phyloP scores from a whole-genome alignment of 805 yeast species.

The Hanseniaspora occidentalis region DNA sequence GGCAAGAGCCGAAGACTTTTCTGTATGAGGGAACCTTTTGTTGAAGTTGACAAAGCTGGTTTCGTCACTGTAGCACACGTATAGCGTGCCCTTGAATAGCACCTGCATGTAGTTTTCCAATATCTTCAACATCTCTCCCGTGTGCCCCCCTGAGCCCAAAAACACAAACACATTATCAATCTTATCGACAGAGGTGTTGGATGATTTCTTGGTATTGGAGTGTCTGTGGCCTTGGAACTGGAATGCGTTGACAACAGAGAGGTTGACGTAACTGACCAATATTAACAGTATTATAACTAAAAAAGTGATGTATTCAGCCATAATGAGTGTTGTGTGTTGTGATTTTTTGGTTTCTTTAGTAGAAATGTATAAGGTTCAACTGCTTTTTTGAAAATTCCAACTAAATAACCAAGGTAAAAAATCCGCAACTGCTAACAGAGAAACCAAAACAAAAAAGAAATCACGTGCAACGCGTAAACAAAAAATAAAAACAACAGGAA shows the following conservation, averaged over 20 bases:
- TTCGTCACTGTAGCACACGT: slow-evolving; percentile 22
- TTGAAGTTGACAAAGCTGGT: slow-evolving; percentile 29
- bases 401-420: too few species aligned
- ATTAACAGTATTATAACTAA: background rate
- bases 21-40: slow-evolving; percentile 7
- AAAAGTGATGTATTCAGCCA: too few species aligned
- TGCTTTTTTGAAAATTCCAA: too few species aligned
- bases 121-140: slow-evolving; percentile 86
- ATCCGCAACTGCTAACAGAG: too few species aligned
- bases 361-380: background rate
- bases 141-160: slow-evolving; percentile 95
- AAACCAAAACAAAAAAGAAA: too few species aligned
- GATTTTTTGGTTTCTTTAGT: background rate
- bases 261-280: background rate
- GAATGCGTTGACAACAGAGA: background rate
- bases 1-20: slow-evolving; percentile 1
- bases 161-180: slow-evolving; percentile 37
- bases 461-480: too few species aligned
- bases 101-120: slow-evolving; percentile 28
- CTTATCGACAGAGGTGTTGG: background rate
- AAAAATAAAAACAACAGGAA: too few species aligned
- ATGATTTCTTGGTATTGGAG: background rate
- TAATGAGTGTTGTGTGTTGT: too few species aligned
- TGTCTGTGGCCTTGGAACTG: too few species aligned
- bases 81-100: slow-evolving; percentile 31